These are phyloP conservation scores for Aegilops speltoides DNA, from an alignment of 176 grass and related monocot genomes.

Conservation along the genomic window DNA sequence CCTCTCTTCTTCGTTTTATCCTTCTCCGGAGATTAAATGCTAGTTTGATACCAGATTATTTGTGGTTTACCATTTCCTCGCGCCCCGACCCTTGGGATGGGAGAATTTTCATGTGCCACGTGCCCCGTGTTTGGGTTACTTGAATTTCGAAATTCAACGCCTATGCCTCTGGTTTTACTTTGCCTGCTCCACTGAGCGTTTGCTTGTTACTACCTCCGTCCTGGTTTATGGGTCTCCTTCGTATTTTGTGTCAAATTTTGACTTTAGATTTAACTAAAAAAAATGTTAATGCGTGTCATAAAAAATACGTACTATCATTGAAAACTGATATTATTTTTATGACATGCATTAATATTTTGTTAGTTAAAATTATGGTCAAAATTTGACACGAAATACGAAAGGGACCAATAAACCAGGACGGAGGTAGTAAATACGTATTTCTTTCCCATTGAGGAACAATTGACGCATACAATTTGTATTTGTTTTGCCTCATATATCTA, in stretches of 20 bases:
- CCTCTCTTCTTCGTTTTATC: background rate
- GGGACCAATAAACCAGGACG: too few species aligned
- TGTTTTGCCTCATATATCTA: background rate
- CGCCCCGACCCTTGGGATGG: background rate
- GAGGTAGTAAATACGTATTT: background rate
- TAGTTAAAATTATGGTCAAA: too few species aligned
- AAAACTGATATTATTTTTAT: too few species aligned
- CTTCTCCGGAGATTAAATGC: background rate
- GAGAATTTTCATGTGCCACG: background rate
- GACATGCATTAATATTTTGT: too few species aligned
- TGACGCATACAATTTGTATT: background rate
- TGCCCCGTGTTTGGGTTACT: background rate
- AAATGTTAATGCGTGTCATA: too few species aligned
- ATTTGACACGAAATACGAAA: too few species aligned
- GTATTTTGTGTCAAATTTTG: too few species aligned
- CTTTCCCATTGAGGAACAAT: background rate
- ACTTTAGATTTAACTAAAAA: too few species aligned
- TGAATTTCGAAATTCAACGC: background rate
- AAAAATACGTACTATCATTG: background rate
- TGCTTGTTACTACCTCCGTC: background rate
- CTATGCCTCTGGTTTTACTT: background rate
- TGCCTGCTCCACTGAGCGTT: conserved; percentile 3
- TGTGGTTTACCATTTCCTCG: background rate
- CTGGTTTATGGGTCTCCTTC: too few species aligned
- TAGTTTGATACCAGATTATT: background rate